Base-by-base conservation (phyloP, 2,329 filamentous ascomycete species). In the Colletotrichum noveboracense region DNA sequence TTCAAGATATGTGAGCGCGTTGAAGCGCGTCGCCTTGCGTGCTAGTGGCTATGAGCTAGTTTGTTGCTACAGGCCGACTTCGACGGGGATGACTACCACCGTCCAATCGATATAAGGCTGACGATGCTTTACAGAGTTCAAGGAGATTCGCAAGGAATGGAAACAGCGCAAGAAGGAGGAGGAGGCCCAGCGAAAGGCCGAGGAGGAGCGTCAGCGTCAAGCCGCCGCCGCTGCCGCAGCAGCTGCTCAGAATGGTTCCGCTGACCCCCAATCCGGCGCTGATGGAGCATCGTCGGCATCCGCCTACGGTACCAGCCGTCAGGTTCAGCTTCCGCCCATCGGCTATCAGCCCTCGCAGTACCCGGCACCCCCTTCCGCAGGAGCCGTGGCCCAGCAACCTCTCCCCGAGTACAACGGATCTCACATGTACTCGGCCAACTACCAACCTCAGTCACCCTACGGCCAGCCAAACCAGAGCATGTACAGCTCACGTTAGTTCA, bases 81-180 rank as follows among this genome's bases (percentile, higher is more conserved):
- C 8, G 38, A 43, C 8, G 8, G 8, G 21, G 21, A 9, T 7
- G 52, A 12, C 12, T 26, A 26, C 26, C 10, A 24, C 28, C 18
- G 71, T 76, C 77, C 16, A 55, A 73, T 26, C 26, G 52, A 26
- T 5, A 16, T 32, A 28, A 62, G 16, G 68, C 79, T 81, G 78
- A 83, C 77, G 77, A 43, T 77, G 77, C 74, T 76, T 14, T 81
- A 78, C 82, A 98, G 97, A 98, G 85, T 98, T 99, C 88, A 99
- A 99, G 84, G 97, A 99, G 83, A 98, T 98, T 76, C 94, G 97
- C 78, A 98, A 98, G 84, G 96, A 98, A 83, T 99, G 97, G 97
- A 99, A 98, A 88, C 95, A 95, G 52, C 95, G 97, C 82, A 98
- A 98, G 92, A 99, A 99, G 95, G 97, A 98, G 84, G 96, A 98